Evolutionary conservation across 179 eudicot species (phyloP).

Genomic region (Sideroxylon spinosum): DNA sequence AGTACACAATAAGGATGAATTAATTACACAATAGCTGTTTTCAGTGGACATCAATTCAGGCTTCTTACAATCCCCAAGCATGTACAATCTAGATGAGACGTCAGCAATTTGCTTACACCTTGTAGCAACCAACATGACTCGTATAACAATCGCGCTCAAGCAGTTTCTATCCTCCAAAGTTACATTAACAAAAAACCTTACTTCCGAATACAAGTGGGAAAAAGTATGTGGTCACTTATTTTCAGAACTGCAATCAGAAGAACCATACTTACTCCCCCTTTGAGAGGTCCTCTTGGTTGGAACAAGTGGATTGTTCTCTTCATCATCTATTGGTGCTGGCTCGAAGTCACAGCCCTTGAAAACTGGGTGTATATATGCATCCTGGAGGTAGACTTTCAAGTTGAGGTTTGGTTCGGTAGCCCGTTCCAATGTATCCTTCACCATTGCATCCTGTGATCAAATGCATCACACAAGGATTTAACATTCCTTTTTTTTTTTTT

Average conservation of each 20-base stretch:
- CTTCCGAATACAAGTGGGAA: not conserved
- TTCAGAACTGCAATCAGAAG: constrained; percentile 51
- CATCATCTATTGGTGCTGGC: constrained; percentile 41
- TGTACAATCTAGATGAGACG: no score
- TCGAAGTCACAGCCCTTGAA: constrained; percentile 57
- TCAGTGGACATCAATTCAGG: no score
- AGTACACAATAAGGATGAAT: no score
- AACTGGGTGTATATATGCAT: constrained; percentile 77
- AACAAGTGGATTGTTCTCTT: constrained; percentile 64
- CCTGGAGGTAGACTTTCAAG: constrained; percentile 59
- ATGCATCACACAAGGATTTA: not conserved
- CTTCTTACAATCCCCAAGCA: no score
- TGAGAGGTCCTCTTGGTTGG: constrained; percentile 63
- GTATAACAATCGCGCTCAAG: not conserved
- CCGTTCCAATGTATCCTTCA: constrained; percentile 76
- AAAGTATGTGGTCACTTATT: constrained; percentile 5
- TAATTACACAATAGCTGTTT: no score
- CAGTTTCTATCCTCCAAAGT: not conserved
- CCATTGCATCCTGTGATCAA: constrained; percentile 64
- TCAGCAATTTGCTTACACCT: no score
- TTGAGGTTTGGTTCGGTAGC: constrained; percentile 73
- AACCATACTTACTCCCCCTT: constrained; percentile 34
- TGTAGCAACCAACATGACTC: no score
- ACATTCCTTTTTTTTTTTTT: not conserved
- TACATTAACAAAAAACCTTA: not conserved